Evolutionary conservation across 2,329 filamentous ascomycete genomes (phyloP).

Genomic region (Trichoderma afroharzianum): DNA sequence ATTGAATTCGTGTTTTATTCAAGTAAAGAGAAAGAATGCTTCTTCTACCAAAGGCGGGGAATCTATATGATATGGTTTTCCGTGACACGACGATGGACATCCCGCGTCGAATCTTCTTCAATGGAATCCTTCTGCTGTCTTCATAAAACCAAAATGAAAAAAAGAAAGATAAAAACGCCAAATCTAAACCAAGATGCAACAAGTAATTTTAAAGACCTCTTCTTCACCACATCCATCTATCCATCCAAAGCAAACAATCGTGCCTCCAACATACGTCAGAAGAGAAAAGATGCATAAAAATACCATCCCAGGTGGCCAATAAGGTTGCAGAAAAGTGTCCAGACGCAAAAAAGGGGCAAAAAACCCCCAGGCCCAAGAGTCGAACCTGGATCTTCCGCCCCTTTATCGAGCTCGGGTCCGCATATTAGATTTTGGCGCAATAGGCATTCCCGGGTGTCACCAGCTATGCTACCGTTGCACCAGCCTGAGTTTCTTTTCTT

Average conservation of each 20-base stretch:
- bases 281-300: background rate
- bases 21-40: background rate
- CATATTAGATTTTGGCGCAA: background rate
- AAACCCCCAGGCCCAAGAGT: background rate
- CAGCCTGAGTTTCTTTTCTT: background rate
- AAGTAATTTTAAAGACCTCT: slow-evolving; percentile 3
- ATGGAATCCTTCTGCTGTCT: background rate
- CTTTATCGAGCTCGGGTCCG: background rate
- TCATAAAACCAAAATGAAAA: background rate
- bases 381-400: background rate
- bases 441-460: background rate
- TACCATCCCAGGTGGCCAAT: background rate
- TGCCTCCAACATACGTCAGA: background rate
- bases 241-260: background rate
- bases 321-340: background rate
- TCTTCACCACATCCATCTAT: background rate
- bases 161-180: background rate
- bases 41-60: background rate
- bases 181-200: slow-evolving; percentile 18
- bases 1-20: background rate
- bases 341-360: background rate
- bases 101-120: background rate
- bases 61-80: background rate
- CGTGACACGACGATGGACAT: background rate
- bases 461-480: background rate